phyloP scores from a whole-genome alignment of 768 basidiomycete genomes.

The Infundibulicybe gibba region DNA sequence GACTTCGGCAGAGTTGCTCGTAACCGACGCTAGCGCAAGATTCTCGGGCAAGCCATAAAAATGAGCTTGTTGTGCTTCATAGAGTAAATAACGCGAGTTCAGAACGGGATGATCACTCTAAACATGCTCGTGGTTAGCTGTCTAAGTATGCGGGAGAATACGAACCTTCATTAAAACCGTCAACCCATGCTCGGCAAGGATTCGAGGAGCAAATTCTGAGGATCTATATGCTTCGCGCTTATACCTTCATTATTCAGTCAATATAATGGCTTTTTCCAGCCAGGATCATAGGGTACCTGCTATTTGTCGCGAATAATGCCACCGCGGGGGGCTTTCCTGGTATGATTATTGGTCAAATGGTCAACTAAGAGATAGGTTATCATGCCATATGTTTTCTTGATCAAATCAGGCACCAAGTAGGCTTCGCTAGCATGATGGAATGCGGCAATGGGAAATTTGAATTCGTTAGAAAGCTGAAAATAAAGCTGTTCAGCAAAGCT shows the following conservation, averaged over 20 bases:
- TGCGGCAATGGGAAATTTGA: constrained; percentile 73
- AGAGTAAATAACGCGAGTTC: constrained; percentile 73
- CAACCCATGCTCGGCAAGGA: constrained; percentile 66
- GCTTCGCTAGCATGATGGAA: constrained; percentile 83
- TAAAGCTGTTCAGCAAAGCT: constrained; percentile 4
- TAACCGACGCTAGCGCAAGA: constrained; percentile 72
- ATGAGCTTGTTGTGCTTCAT: constrained; percentile 83
- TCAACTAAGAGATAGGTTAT: background rate
- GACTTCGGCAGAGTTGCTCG: constrained; percentile 63
- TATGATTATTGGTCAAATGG: background rate
- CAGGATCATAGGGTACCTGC: constrained; percentile 21
- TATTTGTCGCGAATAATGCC: constrained; percentile 67
- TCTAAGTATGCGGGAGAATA: background rate
- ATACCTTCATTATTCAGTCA: constrained; percentile 33
- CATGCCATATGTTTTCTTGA: constrained; percentile 68
- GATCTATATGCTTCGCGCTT: constrained; percentile 83
- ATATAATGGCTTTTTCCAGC: background rate
- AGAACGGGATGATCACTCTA: constrained; percentile 66
- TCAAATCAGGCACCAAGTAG: constrained; percentile 73
- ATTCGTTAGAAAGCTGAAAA: constrained; percentile 74
- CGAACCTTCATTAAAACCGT: constrained; percentile 72
- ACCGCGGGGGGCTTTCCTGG: constrained; percentile 67
- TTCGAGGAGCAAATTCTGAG: constrained; percentile 76
- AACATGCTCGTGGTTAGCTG: background rate
- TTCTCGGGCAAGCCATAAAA: constrained; percentile 74